Evolutionary conservation across 805 yeast species (phyloP).

Genomic region (Saccharomycopsis oosterbeekiorum): DNA sequence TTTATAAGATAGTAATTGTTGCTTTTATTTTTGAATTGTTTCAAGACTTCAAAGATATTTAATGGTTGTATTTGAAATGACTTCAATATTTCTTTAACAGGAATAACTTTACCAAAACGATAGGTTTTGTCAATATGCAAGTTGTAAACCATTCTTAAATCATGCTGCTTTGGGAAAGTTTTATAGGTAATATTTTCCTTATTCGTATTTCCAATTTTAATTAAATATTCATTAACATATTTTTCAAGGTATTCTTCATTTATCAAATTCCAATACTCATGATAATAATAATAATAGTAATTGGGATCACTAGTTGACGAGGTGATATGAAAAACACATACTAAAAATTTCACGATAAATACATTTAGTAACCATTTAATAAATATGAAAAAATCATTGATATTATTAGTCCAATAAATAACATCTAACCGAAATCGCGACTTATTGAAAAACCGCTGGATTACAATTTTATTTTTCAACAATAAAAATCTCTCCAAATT

Average conservation of each 20-base stretch:
- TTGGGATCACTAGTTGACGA: slow-evolving; percentile 35
- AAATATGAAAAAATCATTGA: slow-evolving; percentile 31
- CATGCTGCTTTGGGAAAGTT: slow-evolving; percentile 49
- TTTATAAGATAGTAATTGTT: slow-evolving; percentile 37
- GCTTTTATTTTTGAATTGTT: slow-evolving; percentile 15
- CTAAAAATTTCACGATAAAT: slow-evolving; percentile 38
- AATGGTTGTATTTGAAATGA: slow-evolving; percentile 5
- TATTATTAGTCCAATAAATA: slow-evolving; percentile 43
- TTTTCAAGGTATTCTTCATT: slow-evolving; percentile 32
- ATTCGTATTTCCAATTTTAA: not conserved
- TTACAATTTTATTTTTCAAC: slow-evolving; percentile 28
- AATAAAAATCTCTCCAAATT: slow-evolving; percentile 31
- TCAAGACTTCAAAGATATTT: slow-evolving; percentile 1
- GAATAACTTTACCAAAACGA: not conserved
- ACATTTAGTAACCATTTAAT: slow-evolving; percentile 47
- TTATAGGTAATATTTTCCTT: slow-evolving; percentile 5
- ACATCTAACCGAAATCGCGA: slow-evolving; percentile 31
- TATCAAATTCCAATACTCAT: slow-evolving; percentile 43
- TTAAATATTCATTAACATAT: slow-evolving; percentile 35
- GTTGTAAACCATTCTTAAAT: slow-evolving; percentile 46
- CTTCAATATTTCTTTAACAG: slow-evolving; percentile 9
- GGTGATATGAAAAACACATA: slow-evolving; percentile 57
- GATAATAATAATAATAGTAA: slow-evolving; percentile 43
- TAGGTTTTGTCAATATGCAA: slow-evolving; percentile 35
- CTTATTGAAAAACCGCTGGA: slow-evolving; percentile 26